Evolutionary conservation across 140 eudicot genomes (phyloP).

Genomic region (Oenanthe javanica): DNA sequence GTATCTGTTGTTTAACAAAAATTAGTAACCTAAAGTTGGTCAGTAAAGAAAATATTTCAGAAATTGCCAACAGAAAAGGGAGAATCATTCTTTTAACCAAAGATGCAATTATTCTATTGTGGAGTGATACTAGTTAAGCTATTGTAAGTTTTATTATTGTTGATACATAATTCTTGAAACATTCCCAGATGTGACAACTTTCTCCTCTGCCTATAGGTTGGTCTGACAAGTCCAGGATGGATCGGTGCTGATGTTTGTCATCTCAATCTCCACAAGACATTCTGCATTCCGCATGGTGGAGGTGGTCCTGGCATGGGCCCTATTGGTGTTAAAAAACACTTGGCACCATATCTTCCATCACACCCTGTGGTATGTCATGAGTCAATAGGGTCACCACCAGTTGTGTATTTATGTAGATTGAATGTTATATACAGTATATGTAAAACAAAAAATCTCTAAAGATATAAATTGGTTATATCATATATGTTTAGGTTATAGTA

Average conservation of each 20-base stretch:
- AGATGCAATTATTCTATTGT: neutral
- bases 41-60: neutral
- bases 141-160: neutral
- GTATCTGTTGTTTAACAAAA: neutral
- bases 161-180: neutral
- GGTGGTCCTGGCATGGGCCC: conserved; percentile 99
- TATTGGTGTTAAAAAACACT: conserved; percentile 92
- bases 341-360: conserved; percentile 92
- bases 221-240: conserved; percentile 90
- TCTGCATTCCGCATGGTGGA: conserved; percentile 98
- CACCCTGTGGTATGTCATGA: conserved; percentile 82
- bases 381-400: neutral
- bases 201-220: conserved; percentile 55
- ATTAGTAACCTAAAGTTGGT: conserved; percentile 4
- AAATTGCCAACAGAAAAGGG: neutral
- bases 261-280: conserved; percentile 96
- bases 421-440: neutral
- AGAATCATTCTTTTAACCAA: neutral
- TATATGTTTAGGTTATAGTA: neutral
- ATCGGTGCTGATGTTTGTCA: conserved; percentile 99
- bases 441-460: too few relatives aligned
- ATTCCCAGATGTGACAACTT: neutral
- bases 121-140: neutral
- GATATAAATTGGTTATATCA: neutral
- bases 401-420: neutral